These are phyloP conservation scores for Plasmopara viticola DNA, from an alignment of 352 stramenopile species.

Conservation along the genomic window DNA sequence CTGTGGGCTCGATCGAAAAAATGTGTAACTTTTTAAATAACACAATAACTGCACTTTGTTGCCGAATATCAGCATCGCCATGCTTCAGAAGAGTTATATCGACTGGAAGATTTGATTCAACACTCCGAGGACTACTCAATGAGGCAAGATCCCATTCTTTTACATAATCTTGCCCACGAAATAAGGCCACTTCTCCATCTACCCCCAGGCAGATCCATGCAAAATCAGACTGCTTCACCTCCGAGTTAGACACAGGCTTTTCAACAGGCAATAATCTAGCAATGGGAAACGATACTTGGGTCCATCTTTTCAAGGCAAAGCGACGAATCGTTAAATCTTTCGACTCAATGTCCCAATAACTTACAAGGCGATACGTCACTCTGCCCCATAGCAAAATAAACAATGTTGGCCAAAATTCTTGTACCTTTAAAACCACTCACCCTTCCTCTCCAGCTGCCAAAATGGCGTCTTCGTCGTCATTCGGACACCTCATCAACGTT, in stretches of 20 bases:
- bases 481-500: conserved; percentile 23
- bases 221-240: conserved; percentile 9
- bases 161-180: conserved; percentile 25
- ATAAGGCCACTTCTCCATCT: conserved; percentile 33
- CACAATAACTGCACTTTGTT: conserved; percentile 21
- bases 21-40: conserved; percentile 27
- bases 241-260: not conserved
- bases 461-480: conserved; percentile 28
- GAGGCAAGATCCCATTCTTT: conserved; percentile 21
- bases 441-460: conserved; percentile 43
- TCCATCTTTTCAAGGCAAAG: conserved; percentile 34
- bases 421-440: conserved; percentile 12
- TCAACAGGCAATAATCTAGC: conserved; percentile 30
- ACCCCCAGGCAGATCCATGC: conserved; percentile 36
- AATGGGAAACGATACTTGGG: conserved; percentile 35
- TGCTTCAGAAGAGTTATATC: conserved; percentile 20
- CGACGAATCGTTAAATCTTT: conserved; percentile 22
- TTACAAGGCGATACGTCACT: conserved; percentile 39
- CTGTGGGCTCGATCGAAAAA: conserved; percentile 16
- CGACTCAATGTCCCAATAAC: conserved; percentile 14
- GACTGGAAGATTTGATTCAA: conserved; percentile 17
- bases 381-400: conserved; percentile 14
- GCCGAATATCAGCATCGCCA: not conserved
- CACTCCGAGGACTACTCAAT: conserved; percentile 5
- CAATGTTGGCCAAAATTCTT: not conserved